Conservation (phyloP, 345 rosid genomes). For the Eutrema yunnanense region DNA sequence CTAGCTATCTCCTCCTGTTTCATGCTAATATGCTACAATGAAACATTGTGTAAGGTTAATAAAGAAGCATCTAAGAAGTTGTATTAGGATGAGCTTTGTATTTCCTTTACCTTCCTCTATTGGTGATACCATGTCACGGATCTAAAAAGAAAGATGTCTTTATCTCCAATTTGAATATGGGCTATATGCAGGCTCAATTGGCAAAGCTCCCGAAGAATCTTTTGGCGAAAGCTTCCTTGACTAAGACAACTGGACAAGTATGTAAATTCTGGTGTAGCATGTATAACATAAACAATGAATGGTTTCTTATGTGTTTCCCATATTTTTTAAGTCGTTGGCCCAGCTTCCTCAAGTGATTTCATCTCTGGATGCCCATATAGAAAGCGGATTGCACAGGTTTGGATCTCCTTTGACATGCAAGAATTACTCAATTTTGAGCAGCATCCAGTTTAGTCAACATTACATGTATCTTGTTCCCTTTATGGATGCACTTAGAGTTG, state of each 20-base stretch:
- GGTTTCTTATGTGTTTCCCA: background rate
- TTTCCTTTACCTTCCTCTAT: background rate
- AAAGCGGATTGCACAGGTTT: slow-evolving; percentile 66
- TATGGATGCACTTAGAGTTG: background rate
- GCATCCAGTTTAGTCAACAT: background rate
- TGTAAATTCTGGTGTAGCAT: slow-evolving; percentile 16
- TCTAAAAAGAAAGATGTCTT: background rate
- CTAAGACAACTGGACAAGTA: slow-evolving; percentile 75
- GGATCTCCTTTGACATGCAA: background rate
- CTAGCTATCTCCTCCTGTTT: background rate
- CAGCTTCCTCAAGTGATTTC: slow-evolving; percentile 82
- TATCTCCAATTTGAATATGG: background rate
- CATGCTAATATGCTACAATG: background rate
- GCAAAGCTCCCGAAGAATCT: slow-evolving; percentile 77
- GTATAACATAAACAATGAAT: background rate
- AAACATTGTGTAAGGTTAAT: background rate
- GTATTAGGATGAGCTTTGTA: background rate
- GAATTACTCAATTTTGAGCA: background rate
- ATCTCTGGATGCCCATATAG: slow-evolving; percentile 75
- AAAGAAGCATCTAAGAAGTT: background rate
- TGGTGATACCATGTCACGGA: background rate
- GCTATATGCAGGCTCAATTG: slow-evolving; percentile 48
- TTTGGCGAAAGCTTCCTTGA: slow-evolving; percentile 57
- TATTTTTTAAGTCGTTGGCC: slow-evolving; percentile 46
- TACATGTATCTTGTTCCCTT: background rate